Evolutionary conservation across 805 yeast species (phyloP), one percentile per base, ranked within the genome.

Genomic region (Pichia nanzhaoensis): DNA sequence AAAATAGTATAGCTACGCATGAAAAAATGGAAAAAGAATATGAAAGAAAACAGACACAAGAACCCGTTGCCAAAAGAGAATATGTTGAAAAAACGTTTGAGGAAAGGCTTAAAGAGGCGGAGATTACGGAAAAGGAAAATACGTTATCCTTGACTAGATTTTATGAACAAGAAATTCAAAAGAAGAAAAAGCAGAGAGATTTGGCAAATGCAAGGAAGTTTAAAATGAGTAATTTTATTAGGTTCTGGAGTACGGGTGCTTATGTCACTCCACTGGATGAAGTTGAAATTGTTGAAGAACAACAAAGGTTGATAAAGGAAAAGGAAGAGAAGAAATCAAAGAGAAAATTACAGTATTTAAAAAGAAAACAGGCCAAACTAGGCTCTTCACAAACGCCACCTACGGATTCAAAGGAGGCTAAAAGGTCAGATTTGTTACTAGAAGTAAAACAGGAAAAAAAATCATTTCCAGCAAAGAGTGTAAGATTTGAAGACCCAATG

Each of bases 101-200:
- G 47, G 87, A 84, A 57, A 68, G 82, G 34, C 63, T 84, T 37
- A 82, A 74, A n/a, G 93, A 88, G 60, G 98, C 99, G 1, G 68
- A 80, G 38, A 84, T 82, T 54, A 93, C 97, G 0, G 99, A 93
- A 63, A 73, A 75, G 58, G 73, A 75, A 37, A 93, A 93, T 61
- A 67, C 79, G 2, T 68, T 77, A 22, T 84, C 96, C 3, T 68
- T 93, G 52, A 79, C 84, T 50, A 71, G 75, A 55, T 93, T 85
- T 58, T 78, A 82, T 55, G 95, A 90, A 55, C 91, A 86, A 58
- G 99, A 93, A 60, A 68, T 83, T 35, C 81, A 78, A 39, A 82
- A 87, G 55, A 88, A 87, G 59, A 81, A 82, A 60, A 75, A 75
- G 44, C 91, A 90, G 57, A 69, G 90, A 45, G 87, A 83, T 37